Percentiles rank a stretch among this genome's conserved stretches.
Evolutionary conservation across 768 basidiomycete species (phyloP).

Genomic region (Sporobolomyces roseus): DNA sequence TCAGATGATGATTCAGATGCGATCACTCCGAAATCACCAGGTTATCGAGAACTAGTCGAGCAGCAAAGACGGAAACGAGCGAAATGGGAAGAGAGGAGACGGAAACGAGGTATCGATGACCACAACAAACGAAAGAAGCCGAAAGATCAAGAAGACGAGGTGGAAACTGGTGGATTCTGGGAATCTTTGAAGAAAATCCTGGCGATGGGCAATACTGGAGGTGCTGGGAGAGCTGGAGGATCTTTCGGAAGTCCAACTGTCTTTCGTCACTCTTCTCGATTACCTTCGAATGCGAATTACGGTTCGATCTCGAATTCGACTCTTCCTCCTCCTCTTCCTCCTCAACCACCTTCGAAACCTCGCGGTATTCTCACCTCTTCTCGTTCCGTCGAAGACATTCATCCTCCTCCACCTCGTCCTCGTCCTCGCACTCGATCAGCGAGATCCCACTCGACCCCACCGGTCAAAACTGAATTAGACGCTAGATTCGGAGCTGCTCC

Average conservation of each 20-base stretch:
- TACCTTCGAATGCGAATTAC: background rate
- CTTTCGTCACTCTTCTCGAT: background rate
- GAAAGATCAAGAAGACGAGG: too few relatives aligned
- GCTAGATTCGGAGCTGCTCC: slow-evolving; percentile 20
- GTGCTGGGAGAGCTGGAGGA: slow-evolving; percentile 1
- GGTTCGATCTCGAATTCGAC: background rate
- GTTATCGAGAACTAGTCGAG: slow-evolving; percentile 33
- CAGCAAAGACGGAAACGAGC: slow-evolving; percentile 1
- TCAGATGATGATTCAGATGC: background rate
- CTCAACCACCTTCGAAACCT: background rate
- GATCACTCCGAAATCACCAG: background rate
- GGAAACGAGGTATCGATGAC: background rate
- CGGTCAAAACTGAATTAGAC: slow-evolving; percentile 15
- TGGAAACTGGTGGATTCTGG: slow-evolving; percentile 18
- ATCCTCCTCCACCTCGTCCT: background rate
- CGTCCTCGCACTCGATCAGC: background rate
- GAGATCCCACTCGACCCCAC: background rate
- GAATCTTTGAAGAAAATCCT: background rate
- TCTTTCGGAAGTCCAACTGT: slow-evolving; percentile 4
- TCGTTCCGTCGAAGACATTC: background rate
- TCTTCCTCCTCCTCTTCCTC: background rate
- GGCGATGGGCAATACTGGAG: background rate
- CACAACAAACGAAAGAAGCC: background rate
- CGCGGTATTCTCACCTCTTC: background rate
- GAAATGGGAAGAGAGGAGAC: slow-evolving; percentile 26